Conservation (phyloP, 1,284 basidiomycete species). For the Microbotryum scabiosae region DNA sequence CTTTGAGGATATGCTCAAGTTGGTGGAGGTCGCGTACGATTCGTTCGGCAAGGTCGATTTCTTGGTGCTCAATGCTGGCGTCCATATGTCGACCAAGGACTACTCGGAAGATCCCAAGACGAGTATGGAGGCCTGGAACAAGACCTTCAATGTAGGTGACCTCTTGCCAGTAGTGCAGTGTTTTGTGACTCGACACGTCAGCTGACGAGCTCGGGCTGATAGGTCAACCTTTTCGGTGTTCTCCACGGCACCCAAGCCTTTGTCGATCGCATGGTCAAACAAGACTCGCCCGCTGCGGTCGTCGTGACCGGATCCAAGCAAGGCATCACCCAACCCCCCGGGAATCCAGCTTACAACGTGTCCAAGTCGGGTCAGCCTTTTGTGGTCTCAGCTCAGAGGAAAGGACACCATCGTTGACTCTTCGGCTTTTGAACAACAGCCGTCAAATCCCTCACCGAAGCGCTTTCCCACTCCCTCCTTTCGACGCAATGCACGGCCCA, state of each 20-base stretch:
- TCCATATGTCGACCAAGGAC: slow-evolving; percentile 5
- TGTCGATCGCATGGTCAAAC: slow-evolving; percentile 28
- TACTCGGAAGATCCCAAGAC: slow-evolving; percentile 10
- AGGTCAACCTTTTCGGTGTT: slow-evolving; percentile 33
- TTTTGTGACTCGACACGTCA: background rate
- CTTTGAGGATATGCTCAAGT: slow-evolving; percentile 13
- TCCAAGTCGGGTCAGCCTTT: slow-evolving; percentile 23
- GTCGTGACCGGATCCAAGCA: slow-evolving; percentile 34
- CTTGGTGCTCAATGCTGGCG: slow-evolving; percentile 32
- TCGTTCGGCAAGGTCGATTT: slow-evolving; percentile 28
- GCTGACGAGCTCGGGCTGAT: background rate
- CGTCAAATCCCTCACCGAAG: slow-evolving; percentile 27
- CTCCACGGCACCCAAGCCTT: slow-evolving; percentile 32
- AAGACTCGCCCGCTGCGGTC: slow-evolving; percentile 24
- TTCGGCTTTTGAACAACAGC: background rate
- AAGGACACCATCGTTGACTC: background rate
- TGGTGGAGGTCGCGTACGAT: slow-evolving; percentile 19
- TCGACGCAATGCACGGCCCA: slow-evolving; percentile 23
- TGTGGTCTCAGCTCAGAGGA: background rate
- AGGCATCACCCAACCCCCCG: slow-evolving; percentile 34
- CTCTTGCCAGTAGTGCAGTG: too few relatives aligned
- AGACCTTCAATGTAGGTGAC: slow-evolving; percentile 4
- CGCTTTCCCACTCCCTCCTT: slow-evolving; percentile 23
- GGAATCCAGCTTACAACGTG: slow-evolving; percentile 30
- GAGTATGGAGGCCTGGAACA: slow-evolving; percentile 21